Base-by-base conservation (phyloP, 352 stramenopile species). In the Globisporangium recalcitrans region DNA sequence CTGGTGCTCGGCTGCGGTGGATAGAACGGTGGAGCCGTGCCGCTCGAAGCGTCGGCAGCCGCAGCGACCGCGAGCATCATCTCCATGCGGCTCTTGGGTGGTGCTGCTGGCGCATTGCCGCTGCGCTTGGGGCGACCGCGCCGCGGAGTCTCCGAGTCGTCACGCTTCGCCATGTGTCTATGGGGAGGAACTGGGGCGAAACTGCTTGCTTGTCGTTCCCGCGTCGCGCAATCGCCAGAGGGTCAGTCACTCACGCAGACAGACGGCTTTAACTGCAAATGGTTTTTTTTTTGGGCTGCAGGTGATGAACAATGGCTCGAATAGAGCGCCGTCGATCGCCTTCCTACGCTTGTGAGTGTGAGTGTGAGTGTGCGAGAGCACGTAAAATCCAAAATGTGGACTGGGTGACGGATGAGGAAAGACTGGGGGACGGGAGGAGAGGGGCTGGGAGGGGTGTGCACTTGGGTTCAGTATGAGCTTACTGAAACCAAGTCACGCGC, bases 381-480 rank as follows among this genome's bases (percentile, higher is more conserved):
- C 32, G 71, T 68, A 74, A 82, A 79, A 78, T 80, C 71, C 67
- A 77, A 79, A 82, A 61, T 82, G 74, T 52, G 19, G 38, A 21
- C 51, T 55, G 26, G 60, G 21, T 5, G 27, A 31, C 11, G 19
- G 31, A 27, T 38, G 54, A 14, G 16, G 38, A 34, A 27, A 55
- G 38, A 46, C 38, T 2, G 9, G 38, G 38, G 38, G 38, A 22
- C 38, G 26, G 27, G 19, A 26, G 22, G 21, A 16, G 42, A 34
- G 16, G 51, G n/a, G 32, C 27, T 27, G 22, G 49, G 22, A 56
- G 49, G 29, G 51, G 51, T 57, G 36, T 57, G 19, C n/a, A 64
- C 48, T 65, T 22, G 34, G 2, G 3, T 3, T 57, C 58, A 61
- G 63, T 69, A 69, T 67, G 31, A 0, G 0, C 24, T 65, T 69